Base-by-base conservation (phyloP, 176 grass and related monocot species). In the Musa itinerans region DNA sequence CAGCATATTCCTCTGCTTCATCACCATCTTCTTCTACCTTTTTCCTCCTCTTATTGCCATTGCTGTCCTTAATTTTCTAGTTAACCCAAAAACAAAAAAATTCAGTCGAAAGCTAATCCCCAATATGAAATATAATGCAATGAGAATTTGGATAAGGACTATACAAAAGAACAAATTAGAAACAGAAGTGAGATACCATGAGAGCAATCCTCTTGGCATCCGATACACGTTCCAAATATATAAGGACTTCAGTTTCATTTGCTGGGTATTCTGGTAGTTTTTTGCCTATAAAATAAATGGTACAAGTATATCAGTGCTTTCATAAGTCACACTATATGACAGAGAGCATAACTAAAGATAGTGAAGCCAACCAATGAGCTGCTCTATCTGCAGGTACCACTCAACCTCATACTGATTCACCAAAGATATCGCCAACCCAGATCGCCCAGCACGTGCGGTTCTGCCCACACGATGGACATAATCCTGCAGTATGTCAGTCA, bases 381-480 rank as follows among this genome's bases (percentile, higher is more conserved):
- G 14, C 75, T 94, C 90, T 24, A 91, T 98, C 78, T 78, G 80
- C 78, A 87, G 61, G 82, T 91, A 98, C 88, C 88, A 89, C 81
- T 89, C 76, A 22, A 79, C 84, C 72, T 91, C 95, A n/a, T 91
- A 98, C 72, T 93, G 95, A 72, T 91, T 98, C 52, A 98, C 95
- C 25, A 98, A 88, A 55, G 95, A 91, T 74, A 91, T 69, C 17
- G 95, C 95, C 48, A 89, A 82, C 62, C 95, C 95, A 82, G 90
- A 91, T 13, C 74, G 80, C 65, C 95, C 90, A 64, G 95, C 90
- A 80, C 95, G 90, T 68, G 94, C 90, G 62, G 94, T 98, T 82
- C 95, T 93, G 71, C 95, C 95, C 10, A 93, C 95, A 61, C 88
- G 88, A 93, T 98, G 95, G 63, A 98, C 80, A 78, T 98, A 98